phyloP scores from a whole-genome alignment of 345 rosid species.

The Dovyalis caffra region DNA sequence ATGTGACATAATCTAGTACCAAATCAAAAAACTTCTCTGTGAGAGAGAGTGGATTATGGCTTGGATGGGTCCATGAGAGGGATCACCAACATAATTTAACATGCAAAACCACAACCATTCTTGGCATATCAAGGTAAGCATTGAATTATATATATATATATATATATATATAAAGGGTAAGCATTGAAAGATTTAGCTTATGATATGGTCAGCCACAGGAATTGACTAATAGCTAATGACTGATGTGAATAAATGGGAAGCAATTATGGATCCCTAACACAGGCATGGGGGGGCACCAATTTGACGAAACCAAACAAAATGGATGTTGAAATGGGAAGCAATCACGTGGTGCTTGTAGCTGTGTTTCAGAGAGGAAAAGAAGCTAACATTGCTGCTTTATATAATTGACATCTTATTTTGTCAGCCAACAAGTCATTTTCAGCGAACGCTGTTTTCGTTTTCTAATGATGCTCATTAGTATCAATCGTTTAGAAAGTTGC shows the following conservation, averaged over 20 bases:
- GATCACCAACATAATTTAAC: too few relatives aligned
- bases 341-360: background rate
- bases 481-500: background rate
- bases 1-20: too few relatives aligned
- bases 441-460: background rate
- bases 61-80: too few relatives aligned
- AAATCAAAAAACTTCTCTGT: too few relatives aligned
- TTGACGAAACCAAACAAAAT: background rate
- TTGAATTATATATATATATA: too few relatives aligned
- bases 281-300: conserved; percentile 9
- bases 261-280: conserved; percentile 9
- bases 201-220: background rate
- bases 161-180: too few relatives aligned
- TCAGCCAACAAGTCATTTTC: background rate
- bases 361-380: background rate
- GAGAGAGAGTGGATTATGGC: too few relatives aligned
- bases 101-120: too few relatives aligned
- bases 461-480: background rate
- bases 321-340: background rate
- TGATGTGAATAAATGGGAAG: conserved; percentile 9
- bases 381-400: background rate
- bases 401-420: background rate
- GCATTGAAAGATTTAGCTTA: too few relatives aligned
- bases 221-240: too few relatives aligned
- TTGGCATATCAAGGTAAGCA: too few relatives aligned